A percentile compares a stretch with the other conserved stretches of the same genome.
Conservation (phyloP, 306 rosid species). For the Cucumis hystrix region DNA sequence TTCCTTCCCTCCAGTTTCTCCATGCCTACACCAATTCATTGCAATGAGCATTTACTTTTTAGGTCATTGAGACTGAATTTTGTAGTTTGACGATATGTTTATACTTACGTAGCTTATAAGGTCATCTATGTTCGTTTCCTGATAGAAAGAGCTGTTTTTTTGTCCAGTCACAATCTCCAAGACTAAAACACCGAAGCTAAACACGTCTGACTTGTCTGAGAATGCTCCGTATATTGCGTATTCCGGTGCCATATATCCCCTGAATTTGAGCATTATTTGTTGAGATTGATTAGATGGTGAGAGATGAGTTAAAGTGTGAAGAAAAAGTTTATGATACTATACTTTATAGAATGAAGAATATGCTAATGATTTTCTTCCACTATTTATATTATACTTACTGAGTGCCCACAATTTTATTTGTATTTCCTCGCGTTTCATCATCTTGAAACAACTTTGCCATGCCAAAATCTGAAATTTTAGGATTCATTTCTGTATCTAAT, state of each 20-base stretch:
- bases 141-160: background rate
- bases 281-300: background rate
- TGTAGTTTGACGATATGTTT: background rate
- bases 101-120: conserved; percentile 10
- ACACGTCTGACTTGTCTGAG: conserved; percentile 15
- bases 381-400: conserved; percentile 3
- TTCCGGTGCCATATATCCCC: conserved; percentile 26
- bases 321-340: background rate
- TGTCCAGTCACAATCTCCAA: conserved; percentile 11
- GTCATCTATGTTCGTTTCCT: background rate
- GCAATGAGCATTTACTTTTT: background rate
- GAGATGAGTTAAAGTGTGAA: background rate
- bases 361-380: background rate
- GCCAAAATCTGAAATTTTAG: conserved; percentile 15
- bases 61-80: background rate
- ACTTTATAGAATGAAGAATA: background rate
- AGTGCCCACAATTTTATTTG: background rate
- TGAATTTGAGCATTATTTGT: background rate
- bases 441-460: background rate
- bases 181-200: conserved; percentile 21
- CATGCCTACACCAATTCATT: conserved; percentile 23
- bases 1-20: conserved; percentile 23
- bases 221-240: conserved; percentile 11
- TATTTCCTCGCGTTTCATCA: conserved; percentile 4
- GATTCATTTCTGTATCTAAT: conserved; percentile 10